Evolutionary conservation across 805 yeast species (phyloP).

Genomic region (Candida ulmi): DNA sequence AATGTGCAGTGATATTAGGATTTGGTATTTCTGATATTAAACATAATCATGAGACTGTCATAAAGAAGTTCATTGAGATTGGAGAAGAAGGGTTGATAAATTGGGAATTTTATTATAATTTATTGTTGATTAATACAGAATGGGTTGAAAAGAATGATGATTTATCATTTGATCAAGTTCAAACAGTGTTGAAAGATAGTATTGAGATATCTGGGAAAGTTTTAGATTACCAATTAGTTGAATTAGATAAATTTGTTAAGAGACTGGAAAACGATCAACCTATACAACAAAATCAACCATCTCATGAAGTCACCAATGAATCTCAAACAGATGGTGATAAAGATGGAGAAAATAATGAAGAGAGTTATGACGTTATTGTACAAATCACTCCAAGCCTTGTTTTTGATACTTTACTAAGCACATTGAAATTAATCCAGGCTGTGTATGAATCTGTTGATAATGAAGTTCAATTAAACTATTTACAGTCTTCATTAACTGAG

Average conservation of each 20-base stretch:
- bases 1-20: conserved; percentile 4
- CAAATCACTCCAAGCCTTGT: conserved; percentile 20
- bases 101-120: conserved; percentile 24
- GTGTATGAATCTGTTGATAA: conserved; percentile 10
- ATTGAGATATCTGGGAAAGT: conserved; percentile 5
- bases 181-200: conserved; percentile 5
- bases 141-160: conserved; percentile 9
- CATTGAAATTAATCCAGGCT: conserved; percentile 8
- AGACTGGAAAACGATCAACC: conserved; percentile 7
- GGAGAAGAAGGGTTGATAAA: conserved; percentile 14
- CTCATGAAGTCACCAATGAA: conserved; percentile 11
- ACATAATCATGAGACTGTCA: conserved; percentile 10
- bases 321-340: conserved; percentile 7
- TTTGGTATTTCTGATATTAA: conserved; percentile 8
- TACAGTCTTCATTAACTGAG: neutral
- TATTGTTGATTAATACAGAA: conserved; percentile 16
- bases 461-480: conserved; percentile 4
- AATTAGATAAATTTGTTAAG: conserved; percentile 13
- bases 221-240: conserved; percentile 14
- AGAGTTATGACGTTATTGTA: conserved; percentile 16
- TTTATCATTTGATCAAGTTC: conserved; percentile 13
- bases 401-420: conserved; percentile 13
- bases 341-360: conserved; percentile 10
- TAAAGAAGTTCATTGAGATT: conserved; percentile 6
- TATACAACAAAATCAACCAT: conserved; percentile 1